phyloP scores from a whole-genome alignment of 164 flowering plant genomes.

The Saururus chinensis region DNA sequence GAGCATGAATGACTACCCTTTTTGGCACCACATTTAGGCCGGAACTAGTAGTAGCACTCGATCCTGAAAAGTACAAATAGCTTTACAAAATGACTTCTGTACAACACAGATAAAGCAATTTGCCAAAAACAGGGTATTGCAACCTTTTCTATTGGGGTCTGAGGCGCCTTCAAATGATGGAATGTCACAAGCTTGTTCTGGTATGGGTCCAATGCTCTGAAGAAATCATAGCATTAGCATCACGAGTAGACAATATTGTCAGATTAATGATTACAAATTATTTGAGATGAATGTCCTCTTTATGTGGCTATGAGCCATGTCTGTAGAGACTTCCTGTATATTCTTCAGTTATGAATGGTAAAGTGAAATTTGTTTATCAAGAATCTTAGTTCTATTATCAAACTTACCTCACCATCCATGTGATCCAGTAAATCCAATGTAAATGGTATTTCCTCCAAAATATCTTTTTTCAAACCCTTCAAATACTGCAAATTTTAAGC shows the following conservation, averaged over 20 bases:
- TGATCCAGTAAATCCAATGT: conserved; percentile 36
- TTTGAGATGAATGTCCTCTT: not conserved
- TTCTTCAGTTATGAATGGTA: not conserved
- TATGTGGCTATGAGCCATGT: not conserved
- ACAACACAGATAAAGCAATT: not conserved
- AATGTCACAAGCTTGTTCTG: not conserved
- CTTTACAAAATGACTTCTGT: not conserved
- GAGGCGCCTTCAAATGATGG: not conserved
- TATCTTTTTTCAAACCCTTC: conserved; percentile 39
- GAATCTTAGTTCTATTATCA: not conserved
- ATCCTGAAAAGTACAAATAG: conserved; percentile 26
- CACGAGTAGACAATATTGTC: not conserved
- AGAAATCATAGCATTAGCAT: not conserved
- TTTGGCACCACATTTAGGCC: conserved; percentile 14
- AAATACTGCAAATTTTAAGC: conserved; percentile 31
- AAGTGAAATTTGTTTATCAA: too few species aligned
- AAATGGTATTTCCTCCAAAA: conserved; percentile 56
- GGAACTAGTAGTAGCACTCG: conserved; percentile 14
- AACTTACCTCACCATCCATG: conserved; percentile 39
- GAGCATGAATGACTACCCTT: conserved; percentile 59
- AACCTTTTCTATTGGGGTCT: not conserved
- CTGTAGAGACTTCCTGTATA: too few species aligned
- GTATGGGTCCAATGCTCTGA: not conserved
- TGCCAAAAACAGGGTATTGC: not conserved
- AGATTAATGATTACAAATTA: not conserved